Conservation (phyloP, 106 monocot species). For the Ottelia alismoides region DNA sequence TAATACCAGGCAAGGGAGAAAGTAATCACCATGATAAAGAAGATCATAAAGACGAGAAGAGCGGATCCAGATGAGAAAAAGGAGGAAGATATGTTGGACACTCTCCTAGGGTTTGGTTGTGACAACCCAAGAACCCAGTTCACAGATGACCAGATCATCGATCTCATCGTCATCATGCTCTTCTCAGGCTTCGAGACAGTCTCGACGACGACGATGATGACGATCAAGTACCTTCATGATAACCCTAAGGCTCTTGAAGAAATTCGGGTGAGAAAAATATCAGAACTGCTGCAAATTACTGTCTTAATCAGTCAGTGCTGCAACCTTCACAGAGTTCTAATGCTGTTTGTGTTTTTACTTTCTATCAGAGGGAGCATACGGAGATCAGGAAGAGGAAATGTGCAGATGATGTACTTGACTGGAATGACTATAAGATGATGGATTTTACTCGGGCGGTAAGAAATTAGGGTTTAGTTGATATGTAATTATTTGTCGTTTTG, state of each 20-base stretch:
- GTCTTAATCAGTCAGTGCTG: no score
- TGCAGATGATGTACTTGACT: constrained; percentile 37
- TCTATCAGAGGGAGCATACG: constrained; percentile 66
- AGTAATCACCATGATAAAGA: constrained; percentile 39
- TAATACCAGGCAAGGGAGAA: constrained; percentile 83
- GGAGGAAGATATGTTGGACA: constrained; percentile 61
- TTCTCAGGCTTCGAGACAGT: constrained; percentile 90
- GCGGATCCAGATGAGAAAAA: constrained; percentile 10
- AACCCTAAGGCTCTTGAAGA: constrained; percentile 68
- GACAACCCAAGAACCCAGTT: constrained; percentile 27
- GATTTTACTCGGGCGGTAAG: constrained; percentile 76
- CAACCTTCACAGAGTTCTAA: neutral
- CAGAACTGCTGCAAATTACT: no score
- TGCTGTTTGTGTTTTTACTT: constrained; percentile 4
- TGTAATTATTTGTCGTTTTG: no score
- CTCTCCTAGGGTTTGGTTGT: constrained; percentile 29
- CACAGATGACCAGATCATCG: constrained; percentile 74
- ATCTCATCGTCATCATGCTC: constrained; percentile 62
- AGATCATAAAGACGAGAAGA: constrained; percentile 42
- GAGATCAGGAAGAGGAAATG: constrained; percentile 46
- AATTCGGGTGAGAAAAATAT: constrained; percentile 44
- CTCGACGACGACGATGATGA: constrained; percentile 89
- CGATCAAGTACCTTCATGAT: constrained; percentile 74
- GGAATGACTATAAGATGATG: constrained; percentile 87
- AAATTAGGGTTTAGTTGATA: no score